Evolutionary conservation across 202 grass and related monocot genomes (phyloP), one percentile per base, ranked within the genome.

Genomic region (Panicum hallii): DNA sequence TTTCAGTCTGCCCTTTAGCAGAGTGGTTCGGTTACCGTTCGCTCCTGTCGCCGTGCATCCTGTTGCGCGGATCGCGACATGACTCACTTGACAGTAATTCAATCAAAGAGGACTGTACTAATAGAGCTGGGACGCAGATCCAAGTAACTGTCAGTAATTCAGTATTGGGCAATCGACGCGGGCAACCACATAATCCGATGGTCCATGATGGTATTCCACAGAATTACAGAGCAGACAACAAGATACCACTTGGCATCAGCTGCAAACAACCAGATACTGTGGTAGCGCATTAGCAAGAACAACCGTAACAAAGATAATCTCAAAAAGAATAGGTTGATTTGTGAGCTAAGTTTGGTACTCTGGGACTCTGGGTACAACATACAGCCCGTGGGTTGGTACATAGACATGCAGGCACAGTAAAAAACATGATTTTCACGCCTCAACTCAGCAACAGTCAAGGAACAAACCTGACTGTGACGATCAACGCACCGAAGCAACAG

Each of bases 331-430:
- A 77, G 36, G 45, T 54, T 63, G 44, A 73, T 80, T 43, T 58
- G 8, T 58, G 20, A 82, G 42, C 55, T 58, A 73, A 67, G 13
- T 78, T 66, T 60, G 34, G 28, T 20, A 48, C 16, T 71, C 17
- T 45, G 11, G 17, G 57, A 48, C 16, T 71, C 17, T 45, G 11
- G 17, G 57, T 78, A 79, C 74, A 83, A 20, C 49, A 79, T 90
- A 79, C 68, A 90, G 34, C 75, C 80, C 23, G 34, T 46, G 36
- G 43, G 62, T 63, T 75, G 43, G 62, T 75, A 87, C 84, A 87
- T 74, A 87, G 45, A 89, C 17, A 80, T 13, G 15, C 32, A 89
- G 62, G 32, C 67, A 54, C 8, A 32, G 0, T 6, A 13, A 63
- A 66, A 62, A 49, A 43, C 75, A 26, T 34, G 20, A 34, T 49